Evolutionary conservation across 495 filamentous ascomycete species (phyloP).

Genomic region (Hypoxylon crocopeplum): DNA sequence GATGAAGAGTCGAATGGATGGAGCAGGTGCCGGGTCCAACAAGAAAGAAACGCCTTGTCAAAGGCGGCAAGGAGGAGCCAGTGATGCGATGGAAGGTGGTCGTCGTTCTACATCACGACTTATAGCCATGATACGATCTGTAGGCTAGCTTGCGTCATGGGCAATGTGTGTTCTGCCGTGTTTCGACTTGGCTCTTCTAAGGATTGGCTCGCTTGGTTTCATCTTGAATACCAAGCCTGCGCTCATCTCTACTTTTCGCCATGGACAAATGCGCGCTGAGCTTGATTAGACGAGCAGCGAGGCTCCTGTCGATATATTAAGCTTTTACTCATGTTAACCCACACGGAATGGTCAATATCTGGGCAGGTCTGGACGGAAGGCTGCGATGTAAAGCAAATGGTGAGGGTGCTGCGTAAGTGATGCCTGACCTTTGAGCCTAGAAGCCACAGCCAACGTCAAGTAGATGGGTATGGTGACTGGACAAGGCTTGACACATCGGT

Average conservation of each 20-base stretch:
- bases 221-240: conserved; percentile 18
- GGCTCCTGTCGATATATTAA: conserved; percentile 12
- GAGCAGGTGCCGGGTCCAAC: background rate
- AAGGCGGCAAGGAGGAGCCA: background rate
- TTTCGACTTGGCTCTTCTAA: conserved; percentile 2
- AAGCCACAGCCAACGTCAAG: too few species aligned
- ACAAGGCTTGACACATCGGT: too few species aligned
- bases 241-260: too few species aligned
- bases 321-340: conserved; percentile 1
- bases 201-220: conserved; percentile 26
- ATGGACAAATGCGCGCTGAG: conserved; percentile 1
- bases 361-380: background rate
- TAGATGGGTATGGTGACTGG: too few species aligned
- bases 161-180: too few species aligned
- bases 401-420: too few species aligned
- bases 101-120: conserved; percentile 1
- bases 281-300: conserved; percentile 9
- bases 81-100: conserved; percentile 1
- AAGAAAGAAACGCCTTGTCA: background rate
- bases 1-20: background rate
- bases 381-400: background rate
- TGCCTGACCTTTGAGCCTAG: too few species aligned
- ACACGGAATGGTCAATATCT: background rate
- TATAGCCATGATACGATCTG: conserved; percentile 19
- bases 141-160: too few species aligned